phyloP scores from a whole-genome alignment of 306 rosid species.

The Begonia masoniana region DNA sequence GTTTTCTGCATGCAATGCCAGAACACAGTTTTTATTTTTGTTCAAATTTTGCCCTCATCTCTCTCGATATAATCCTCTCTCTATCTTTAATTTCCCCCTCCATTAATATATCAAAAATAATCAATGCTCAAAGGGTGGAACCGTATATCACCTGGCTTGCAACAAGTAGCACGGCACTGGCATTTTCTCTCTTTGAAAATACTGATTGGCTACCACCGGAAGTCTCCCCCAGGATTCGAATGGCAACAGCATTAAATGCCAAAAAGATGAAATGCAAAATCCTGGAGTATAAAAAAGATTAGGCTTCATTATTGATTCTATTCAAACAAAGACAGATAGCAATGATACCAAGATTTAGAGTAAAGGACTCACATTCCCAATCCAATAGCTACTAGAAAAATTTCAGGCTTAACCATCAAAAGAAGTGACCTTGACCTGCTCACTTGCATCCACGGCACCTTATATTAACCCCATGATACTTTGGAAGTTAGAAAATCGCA shows the following conservation, averaged over 20 bases:
- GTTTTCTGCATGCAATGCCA: conserved; percentile 62
- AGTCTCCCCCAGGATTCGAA: conserved; percentile 32
- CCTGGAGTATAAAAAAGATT: conserved; percentile 36
- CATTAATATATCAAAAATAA: background rate
- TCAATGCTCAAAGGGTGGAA: background rate
- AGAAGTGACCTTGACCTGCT: conserved; percentile 78
- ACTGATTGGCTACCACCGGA: conserved; percentile 52
- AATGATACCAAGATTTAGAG: background rate
- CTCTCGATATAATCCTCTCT: too few relatives aligned
- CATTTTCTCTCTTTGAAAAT: conserved; percentile 51
- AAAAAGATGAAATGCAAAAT: conserved; percentile 59
- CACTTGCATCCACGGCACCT: conserved; percentile 98
- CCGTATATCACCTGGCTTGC: conserved; percentile 61
- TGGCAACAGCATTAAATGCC: conserved; percentile 39
- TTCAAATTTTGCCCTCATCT: too few relatives aligned
- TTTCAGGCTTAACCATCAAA: conserved; percentile 64
- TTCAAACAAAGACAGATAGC: background rate
- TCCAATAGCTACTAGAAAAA: conserved; percentile 80
- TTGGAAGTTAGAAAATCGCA: too few relatives aligned
- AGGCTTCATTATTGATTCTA: background rate
- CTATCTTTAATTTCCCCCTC: background rate
- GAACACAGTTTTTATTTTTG: too few relatives aligned
- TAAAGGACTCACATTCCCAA: conserved; percentile 56
- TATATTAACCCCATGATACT: conserved; percentile 16
- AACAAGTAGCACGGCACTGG: conserved; percentile 49